Base-by-base conservation (phyloP, 345 rosid genomes). In the Arabis hirsuta region DNA sequence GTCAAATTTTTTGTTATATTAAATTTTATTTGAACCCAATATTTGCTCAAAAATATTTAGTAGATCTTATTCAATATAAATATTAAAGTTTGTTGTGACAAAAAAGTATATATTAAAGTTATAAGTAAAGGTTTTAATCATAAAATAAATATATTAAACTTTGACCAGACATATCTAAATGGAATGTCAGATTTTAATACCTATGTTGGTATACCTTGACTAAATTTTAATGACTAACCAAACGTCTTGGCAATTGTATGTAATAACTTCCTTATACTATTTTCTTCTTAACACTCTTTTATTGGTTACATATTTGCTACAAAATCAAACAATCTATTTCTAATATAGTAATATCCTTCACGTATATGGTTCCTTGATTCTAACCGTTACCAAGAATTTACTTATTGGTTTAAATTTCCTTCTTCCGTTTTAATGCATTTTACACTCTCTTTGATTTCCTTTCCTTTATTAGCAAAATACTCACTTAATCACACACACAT, bases 211-310 rank as follows among this genome's bases (percentile, higher is more conserved):
- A 48, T 20, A 50, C 39, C 3, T 55, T 31, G 27, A 41, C 62
- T 19, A 12, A 31, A 67, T 16, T 16, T 41, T 48, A 48, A 43
- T 11, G 50, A 47, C 16, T 2, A 47, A 58, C 66, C 41, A 58
- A 48, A 69, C 20, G 58, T 69, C 27, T 69, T 57, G 73, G 48
- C 47, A 57, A 69, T 47, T 45, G 36, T 29, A 32, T 44, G 10
- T 34, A 22, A 53, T 32, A 54, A 41, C 32, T 66, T 56, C 64
- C n/a, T 44, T 34, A 22, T 36, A 9, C n/a, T 58, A 12, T 58
- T 36, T 69, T 9, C 22, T 55, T 57, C 29, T 24, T 26, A 24
- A 4, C 19, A 46, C 14, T 47, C 41, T 47, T 50, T 51, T 9
- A 27, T 27, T 53, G 29, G 58, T 48, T 48, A 36, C 38, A 41